Evolutionary conservation across 495 filamentous ascomycete species (phyloP).

Genomic region (Aspergillus funiculosus): DNA sequence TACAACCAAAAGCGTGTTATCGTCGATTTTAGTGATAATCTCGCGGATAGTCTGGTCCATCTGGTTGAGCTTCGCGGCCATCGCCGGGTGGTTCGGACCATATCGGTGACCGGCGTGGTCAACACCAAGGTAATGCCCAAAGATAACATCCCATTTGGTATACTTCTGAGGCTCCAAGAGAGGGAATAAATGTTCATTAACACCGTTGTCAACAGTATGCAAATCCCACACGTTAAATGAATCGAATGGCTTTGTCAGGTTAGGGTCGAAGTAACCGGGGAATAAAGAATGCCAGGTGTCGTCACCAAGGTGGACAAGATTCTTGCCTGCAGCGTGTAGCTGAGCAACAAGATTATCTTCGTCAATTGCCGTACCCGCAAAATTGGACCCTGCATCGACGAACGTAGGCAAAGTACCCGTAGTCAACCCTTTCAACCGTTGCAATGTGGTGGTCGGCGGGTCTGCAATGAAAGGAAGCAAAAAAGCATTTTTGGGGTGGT

Average conservation of each 20-base stretch:
- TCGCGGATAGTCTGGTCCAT: slow-evolving; percentile 78
- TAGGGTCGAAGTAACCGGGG: slow-evolving; percentile 81
- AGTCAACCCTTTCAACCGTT: slow-evolving; percentile 87
- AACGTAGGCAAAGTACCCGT: slow-evolving; percentile 95
- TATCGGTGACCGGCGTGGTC: slow-evolving; percentile 97
- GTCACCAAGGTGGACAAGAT: slow-evolving; percentile 86
- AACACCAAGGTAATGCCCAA: slow-evolving; percentile 91
- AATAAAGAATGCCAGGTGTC: slow-evolving; percentile 95
- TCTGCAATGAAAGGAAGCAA: slow-evolving; percentile 95
- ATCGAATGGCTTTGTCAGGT: slow-evolving; percentile 81
- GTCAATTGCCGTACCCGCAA: slow-evolving; percentile 93
- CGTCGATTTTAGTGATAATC: slow-evolving; percentile 67
- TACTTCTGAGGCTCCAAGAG: slow-evolving; percentile 58
- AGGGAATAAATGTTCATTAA: slow-evolving; percentile 87
- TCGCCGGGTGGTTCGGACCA: slow-evolving; percentile 86
- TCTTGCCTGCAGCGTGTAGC: slow-evolving; percentile 70
- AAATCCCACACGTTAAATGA: slow-evolving; percentile 98
- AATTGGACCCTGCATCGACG: slow-evolving; percentile 88
- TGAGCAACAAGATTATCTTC: slow-evolving; percentile 93
- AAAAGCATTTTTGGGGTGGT: slow-evolving; percentile 74
- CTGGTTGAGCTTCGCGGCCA: slow-evolving; percentile 82
- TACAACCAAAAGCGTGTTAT: slow-evolving; percentile 81
- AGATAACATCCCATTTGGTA: slow-evolving; percentile 80
- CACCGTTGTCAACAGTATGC: slow-evolving; percentile 94
- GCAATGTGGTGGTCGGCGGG: slow-evolving; percentile 87